Conservation (phyloP, 2,329 filamentous ascomycete species). For the Sporothrix inflata region DNA sequence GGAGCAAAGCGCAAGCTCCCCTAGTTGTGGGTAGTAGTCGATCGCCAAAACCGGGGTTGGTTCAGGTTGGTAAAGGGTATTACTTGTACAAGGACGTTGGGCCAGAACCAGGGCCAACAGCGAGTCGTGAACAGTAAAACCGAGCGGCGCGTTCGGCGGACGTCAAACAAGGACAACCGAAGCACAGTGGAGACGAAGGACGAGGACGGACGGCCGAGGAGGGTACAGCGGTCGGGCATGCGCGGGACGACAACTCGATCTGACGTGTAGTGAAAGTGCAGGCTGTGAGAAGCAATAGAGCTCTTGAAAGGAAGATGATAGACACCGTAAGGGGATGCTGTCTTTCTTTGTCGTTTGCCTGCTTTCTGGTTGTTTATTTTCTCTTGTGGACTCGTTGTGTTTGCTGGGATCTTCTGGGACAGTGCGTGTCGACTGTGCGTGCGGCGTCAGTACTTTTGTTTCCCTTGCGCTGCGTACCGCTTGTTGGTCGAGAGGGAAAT, state of each 20-base stretch:
- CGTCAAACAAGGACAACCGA: not conserved
- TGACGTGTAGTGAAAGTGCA: not conserved
- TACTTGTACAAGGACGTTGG: not conserved
- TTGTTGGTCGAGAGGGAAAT: not conserved
- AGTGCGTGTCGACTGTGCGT: not conserved
- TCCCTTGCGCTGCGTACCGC: not conserved
- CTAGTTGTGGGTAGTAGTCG: not conserved
- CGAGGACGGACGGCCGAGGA: not conserved
- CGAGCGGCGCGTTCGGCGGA: constrained; percentile 1
- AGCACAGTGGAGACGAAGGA: not conserved
- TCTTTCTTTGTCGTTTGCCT: not conserved
- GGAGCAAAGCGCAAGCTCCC: constrained; percentile 19
- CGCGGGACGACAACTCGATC: not conserved
- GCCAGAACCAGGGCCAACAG: not conserved
- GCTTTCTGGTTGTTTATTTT: not conserved
- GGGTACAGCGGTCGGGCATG: not conserved
- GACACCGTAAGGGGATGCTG: not conserved
- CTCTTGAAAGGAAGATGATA: not conserved
- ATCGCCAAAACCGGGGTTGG: constrained; percentile 28
- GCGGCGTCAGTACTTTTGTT: not conserved
- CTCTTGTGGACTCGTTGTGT: not conserved
- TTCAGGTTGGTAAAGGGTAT: not conserved
- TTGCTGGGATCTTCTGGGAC: not conserved
- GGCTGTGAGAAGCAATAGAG: not conserved
- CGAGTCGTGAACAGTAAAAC: not conserved